Conservation (phyloP, 352 stramenopile species). For the Phytophthora sojae region DNA sequence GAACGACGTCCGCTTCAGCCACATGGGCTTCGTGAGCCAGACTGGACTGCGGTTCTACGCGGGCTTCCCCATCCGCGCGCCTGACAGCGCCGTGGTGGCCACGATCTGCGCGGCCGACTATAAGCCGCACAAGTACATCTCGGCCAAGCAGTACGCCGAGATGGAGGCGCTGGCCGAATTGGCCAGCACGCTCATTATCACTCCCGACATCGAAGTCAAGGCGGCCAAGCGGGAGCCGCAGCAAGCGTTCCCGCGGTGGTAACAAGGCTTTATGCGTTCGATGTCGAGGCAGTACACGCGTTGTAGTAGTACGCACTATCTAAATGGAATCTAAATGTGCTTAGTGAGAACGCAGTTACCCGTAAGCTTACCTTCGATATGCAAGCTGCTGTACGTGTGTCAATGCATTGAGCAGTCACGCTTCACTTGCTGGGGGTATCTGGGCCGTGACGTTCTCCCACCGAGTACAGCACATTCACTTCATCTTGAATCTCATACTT, state of each 20-base stretch:
- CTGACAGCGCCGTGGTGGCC: constrained; percentile 59
- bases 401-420: no score
- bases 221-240: constrained; percentile 14
- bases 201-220: constrained; percentile 29
- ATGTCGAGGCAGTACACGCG: constrained; percentile 20
- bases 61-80: constrained; percentile 62
- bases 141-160: constrained; percentile 75
- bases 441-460: no score
- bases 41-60: constrained; percentile 74
- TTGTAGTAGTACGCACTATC: constrained; percentile 15
- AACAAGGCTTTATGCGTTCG: neutral
- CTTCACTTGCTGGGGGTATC: no score
- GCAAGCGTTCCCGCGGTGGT: constrained; percentile 20
- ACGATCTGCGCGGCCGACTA: constrained; percentile 65
- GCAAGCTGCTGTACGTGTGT: no score
- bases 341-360: constrained; percentile 4
- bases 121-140: constrained; percentile 67
- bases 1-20: constrained; percentile 70
- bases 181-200: constrained; percentile 49
- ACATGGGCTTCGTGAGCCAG: constrained; percentile 61
- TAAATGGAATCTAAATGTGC: constrained; percentile 21
- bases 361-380: no score
- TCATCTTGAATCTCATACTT: no score
- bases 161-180: constrained; percentile 73
- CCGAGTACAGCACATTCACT: no score